Percentiles rank a stretch among this genome's conserved stretches.
Conservation (phyloP, 169 alveolate genomes). For the Plasmodium falciparum region DNA sequence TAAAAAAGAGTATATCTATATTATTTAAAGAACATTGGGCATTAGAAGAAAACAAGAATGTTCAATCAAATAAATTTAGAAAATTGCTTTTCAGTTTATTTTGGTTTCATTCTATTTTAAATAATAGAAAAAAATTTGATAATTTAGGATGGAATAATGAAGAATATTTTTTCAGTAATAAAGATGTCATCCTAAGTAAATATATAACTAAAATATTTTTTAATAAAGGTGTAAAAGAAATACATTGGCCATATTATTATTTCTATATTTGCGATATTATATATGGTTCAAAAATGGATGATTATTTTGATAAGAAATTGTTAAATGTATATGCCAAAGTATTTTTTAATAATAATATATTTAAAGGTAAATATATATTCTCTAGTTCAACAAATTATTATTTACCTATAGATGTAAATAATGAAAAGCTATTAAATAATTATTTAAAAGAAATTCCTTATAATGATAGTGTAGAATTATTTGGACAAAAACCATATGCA, state of each 20-base stretch:
- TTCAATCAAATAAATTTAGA: slow-evolving; percentile 53
- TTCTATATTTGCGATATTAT: slow-evolving; percentile 74
- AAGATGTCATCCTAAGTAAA: slow-evolving; percentile 82
- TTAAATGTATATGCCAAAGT: slow-evolving; percentile 75
- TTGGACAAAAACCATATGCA: slow-evolving; percentile 70
- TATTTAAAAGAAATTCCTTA: slow-evolving; percentile 76
- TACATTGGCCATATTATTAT: slow-evolving; percentile 75
- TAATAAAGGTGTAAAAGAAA: slow-evolving; percentile 65
- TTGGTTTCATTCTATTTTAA: slow-evolving; percentile 92
- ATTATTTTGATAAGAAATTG: slow-evolving; percentile 44
- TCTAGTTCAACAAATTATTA: slow-evolving; percentile 54
- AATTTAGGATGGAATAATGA: slow-evolving; percentile 93
- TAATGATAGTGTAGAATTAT: slow-evolving; percentile 64
- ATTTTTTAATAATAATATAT: slow-evolving; percentile 70
- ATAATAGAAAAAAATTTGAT: slow-evolving; percentile 93
- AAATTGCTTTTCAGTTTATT: slow-evolving; percentile 91
- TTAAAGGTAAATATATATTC: slow-evolving; percentile 75
- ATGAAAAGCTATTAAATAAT: slow-evolving; percentile 45
- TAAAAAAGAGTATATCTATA: slow-evolving; percentile 66
- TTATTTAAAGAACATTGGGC: slow-evolving; percentile 74
- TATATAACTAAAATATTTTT: slow-evolving; percentile 57
- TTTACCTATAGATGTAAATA: slow-evolving; percentile 51
- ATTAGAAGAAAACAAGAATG: slow-evolving; percentile 75
- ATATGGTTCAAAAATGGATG: slow-evolving; percentile 73
- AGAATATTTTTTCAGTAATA: slow-evolving; percentile 92